Evolutionary conservation across 345 rosid species (phyloP).

Genomic region (Psidium guajava): DNA sequence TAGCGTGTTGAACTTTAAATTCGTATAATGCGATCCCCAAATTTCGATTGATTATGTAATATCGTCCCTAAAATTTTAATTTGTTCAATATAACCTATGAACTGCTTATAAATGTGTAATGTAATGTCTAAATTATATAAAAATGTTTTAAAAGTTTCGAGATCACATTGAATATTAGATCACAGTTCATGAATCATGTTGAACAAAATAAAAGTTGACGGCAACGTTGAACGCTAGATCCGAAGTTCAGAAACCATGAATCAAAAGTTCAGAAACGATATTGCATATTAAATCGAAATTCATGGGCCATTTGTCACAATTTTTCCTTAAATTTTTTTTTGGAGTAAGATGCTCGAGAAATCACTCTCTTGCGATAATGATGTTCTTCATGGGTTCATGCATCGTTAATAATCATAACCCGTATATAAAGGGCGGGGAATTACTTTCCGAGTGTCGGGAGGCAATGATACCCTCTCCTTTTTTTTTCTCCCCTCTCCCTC

Average conservation of each 20-base stretch:
- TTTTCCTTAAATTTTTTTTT: neutral
- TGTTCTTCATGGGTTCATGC: neutral
- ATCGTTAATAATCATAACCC: neutral
- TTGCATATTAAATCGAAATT: neutral
- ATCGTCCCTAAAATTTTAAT: neutral
- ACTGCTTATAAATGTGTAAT: neutral
- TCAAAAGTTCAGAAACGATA: rapidly evolving
- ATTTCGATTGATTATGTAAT: neutral
- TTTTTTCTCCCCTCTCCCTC: neutral
- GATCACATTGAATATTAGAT: rapidly evolving
- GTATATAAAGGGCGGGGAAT: neutral
- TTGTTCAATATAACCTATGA: neutral
- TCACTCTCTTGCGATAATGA: neutral
- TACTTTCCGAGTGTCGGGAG: neutral
- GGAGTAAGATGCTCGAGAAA: neutral
- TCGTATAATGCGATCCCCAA: rapidly evolving
- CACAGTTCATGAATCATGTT: rapidly evolving
- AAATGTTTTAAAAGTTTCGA: neutral
- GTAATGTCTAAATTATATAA: rapidly evolving
- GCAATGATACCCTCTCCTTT: neutral
- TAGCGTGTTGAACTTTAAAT: rapidly evolving
- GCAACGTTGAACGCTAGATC: rapidly evolving
- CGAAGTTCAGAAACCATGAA: neutral
- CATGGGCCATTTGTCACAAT: rapidly evolving
- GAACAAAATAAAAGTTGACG: neutral